These are phyloP conservation scores for Vitis vinifera DNA, from an alignment of 164 flowering plant species.

Conservation along the genomic window ASM3070453v1 NC_081820.1:22943001-22943500, in stretches of 20 bases:
- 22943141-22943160: not conserved
- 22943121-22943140: not conserved
- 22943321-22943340: constrained; percentile 27
- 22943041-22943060: not conserved
- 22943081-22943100: not conserved
- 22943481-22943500: constrained; percentile 63
- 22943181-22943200: not conserved
- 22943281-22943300: constrained; percentile 42
- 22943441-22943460: constrained; percentile 8
- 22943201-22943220: not conserved
- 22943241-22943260: not conserved
- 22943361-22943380: not conserved
- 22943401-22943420: not conserved
- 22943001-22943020: too few relatives aligned
- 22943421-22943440: not conserved
- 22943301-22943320: constrained; percentile 37
- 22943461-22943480: constrained; percentile 47
- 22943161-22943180: not conserved
- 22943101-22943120: not conserved
- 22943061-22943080: not conserved
- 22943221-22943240: not conserved
- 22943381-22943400: too few relatives aligned
- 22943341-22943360: constrained; percentile 30
- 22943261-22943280: constrained; percentile 47
- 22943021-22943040: too few relatives aligned